phyloP scores from a whole-genome alignment of 2,329 filamentous ascomycete species.

The Scortechinia acanthostroma region DNA sequence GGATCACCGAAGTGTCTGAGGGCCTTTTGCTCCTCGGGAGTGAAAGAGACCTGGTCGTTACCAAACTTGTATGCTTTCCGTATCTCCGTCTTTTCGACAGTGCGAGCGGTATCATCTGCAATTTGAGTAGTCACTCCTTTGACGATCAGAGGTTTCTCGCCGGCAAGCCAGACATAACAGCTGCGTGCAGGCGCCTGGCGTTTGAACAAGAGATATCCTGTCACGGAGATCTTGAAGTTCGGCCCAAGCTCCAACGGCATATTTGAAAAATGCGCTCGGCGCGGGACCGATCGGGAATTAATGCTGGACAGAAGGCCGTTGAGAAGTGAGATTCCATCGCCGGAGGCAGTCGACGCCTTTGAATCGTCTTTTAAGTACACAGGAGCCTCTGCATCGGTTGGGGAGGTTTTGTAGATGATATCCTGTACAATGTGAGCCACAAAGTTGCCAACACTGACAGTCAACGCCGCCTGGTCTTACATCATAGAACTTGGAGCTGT shows the following conservation, averaged over 20 bases:
- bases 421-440: constrained; percentile 44
- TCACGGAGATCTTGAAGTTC: constrained; percentile 78
- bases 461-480: constrained; percentile 36
- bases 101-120: constrained; percentile 70
- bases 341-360: constrained; percentile 24
- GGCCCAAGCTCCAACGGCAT: constrained; percentile 84
- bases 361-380: constrained; percentile 55
- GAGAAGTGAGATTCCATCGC: constrained; percentile 72
- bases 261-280: constrained; percentile 78
- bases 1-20: constrained; percentile 77
- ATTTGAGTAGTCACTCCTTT: constrained; percentile 67
- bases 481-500: constrained; percentile 83
- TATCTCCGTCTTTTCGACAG: constrained; percentile 74
- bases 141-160: constrained; percentile 78
- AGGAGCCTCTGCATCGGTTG: constrained; percentile 59
- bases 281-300: constrained; percentile 81
- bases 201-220: constrained; percentile 85
- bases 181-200: constrained; percentile 74
- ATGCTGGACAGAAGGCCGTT: constrained; percentile 79
- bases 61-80: constrained; percentile 95
- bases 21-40: constrained; percentile 71
- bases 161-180: constrained; percentile 81
- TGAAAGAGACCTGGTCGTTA: constrained; percentile 80
- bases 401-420: constrained; percentile 77
- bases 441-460: neutral